Base-by-base conservation (phyloP, 2,329 filamentous ascomycete genomes). In the Juglanconis sp. region DNA sequence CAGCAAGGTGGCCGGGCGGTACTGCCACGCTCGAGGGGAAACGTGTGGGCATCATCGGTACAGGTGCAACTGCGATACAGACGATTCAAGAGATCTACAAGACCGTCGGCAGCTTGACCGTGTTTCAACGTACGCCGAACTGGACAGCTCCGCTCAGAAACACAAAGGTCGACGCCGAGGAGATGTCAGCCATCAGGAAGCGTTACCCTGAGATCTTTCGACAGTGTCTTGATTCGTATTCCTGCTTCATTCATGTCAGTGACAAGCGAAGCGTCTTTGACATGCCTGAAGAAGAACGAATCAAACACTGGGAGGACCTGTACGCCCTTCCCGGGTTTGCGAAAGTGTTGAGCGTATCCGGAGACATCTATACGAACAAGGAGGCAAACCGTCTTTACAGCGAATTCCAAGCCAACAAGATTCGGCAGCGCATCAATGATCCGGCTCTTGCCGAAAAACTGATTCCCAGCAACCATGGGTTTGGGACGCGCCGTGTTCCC, bases 41-140 rank as follows among this genome's bases (percentile, higher is more conserved):
- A 42, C 31, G 50, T 11, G 50, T 54, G 34, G 57, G 35, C 2
- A 48, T 59, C n/a, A 59, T 59, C 38, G 50, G 57, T 8, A 59
- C 57, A 1, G 57, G 57, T 11, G 50, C 57, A 3, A 59, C 57
- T 8, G 57, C 32, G 3, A 54, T 59, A 8, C 57, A 59, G 57
- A 59, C 42, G 10, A 42, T 49, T 3, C 50, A 54, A n/a, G 36
- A 48, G 6, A 42, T 54, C 13, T 13, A 31, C 35, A 34, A 17
- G 24, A 40, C 32, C 65, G 65, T 73, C 2, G 73, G 69, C 24
- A 67, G 73, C 1, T 60, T 84, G 47, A 70, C 62, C 1, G 77
- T 84, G 9, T 84, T 82, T 65, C 79, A 84, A 59, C 73, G 83
- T 10, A 85, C 81, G 2, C 81, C 82, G 0, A 85, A 84, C 56